Evolutionary conservation across 257 asterid species (phyloP), one percentile per base, ranked within the genome.

Genomic region (Solanum lycopersicoides): DNA sequence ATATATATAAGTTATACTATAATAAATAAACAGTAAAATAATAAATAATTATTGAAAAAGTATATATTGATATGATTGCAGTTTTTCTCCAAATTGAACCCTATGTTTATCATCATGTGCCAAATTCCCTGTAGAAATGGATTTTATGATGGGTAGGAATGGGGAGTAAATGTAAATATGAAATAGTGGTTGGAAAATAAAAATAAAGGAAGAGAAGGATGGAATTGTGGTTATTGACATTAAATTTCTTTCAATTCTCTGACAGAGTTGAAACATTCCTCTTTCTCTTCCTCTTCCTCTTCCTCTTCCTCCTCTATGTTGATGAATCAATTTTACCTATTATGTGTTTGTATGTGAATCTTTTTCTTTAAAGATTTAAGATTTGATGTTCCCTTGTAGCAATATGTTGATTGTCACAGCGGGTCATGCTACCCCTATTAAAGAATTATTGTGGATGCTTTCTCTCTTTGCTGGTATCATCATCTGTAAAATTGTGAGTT

Each of bases 401-500:
- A 86, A 80, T 88, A 90, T 89, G 93, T 86, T 87, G 87, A 88
- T 91, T 73, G 86, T 89, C 90, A 86, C 90, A 56, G 89, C 91
- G 39, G 89, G 87, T 83, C 91, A 90, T 89, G 92, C 93, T 18
- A 53, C 91, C 84, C 91, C 93, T 14, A 86, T 90, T 88, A 93
- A 93, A 88, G 92, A 91, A 88, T 75, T 93, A 90, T 94, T 87
- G 83, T 93, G 98, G 95, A 88, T 94, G 20, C 88, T 93, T 44
- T 93, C 96, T 80, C 89, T 93, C 41, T 91, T 94, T 72, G 87
- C 83, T 34, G 99, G 99, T 84, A 88, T 96, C 89, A 73, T 94
- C 76, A 96, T 95, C 95, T 96, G 98, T 95, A 96, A 91, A 86
- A 92, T 90, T 90, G 99, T 96, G 89, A 93, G 99, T 89, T 15